These are phyloP conservation scores for Calonectria fujianensis DNA, from an alignment of 2,329 filamentous ascomycete genomes.

Conservation along the genomic window DNA sequence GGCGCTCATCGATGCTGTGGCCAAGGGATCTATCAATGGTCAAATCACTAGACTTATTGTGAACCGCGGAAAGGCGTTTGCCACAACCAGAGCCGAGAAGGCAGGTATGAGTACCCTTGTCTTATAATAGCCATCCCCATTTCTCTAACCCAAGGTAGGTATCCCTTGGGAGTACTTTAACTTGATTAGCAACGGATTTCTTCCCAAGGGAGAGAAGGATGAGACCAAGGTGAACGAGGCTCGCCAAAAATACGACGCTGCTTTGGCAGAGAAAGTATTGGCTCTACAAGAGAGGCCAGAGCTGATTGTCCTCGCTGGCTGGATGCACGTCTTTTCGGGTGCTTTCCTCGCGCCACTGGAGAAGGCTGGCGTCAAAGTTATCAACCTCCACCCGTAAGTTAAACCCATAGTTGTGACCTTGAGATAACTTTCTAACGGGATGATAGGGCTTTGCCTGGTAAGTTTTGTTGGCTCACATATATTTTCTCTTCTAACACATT, in stretches of 20 bases:
- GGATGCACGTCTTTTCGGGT: slow-evolving; percentile 88
- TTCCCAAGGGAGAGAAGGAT: slow-evolving; percentile 75
- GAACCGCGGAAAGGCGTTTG: slow-evolving; percentile 69
- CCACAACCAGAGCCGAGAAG: slow-evolving; percentile 65
- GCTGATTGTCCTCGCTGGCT: slow-evolving; percentile 87
- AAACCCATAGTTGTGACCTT: background rate
- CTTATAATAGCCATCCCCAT: background rate
- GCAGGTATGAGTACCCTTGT: slow-evolving; percentile 55
- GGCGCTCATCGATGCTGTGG: slow-evolving; percentile 76
- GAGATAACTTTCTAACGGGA: background rate
- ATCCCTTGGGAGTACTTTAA: slow-evolving; percentile 88
- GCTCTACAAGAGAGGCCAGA: slow-evolving; percentile 74
- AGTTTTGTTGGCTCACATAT: slow-evolving; percentile 47
- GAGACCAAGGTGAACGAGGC: slow-evolving; percentile 72
- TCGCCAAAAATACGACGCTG: slow-evolving; percentile 84
- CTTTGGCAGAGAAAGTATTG: slow-evolving; percentile 81
- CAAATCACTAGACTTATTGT: slow-evolving; percentile 68
- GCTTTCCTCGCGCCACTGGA: slow-evolving; percentile 82
- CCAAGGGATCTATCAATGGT: slow-evolving; percentile 63
- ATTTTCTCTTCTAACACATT: background rate
- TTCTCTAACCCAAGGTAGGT: slow-evolving; percentile 20
- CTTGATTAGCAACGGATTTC: slow-evolving; percentile 82
- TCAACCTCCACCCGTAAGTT: slow-evolving; percentile 83
- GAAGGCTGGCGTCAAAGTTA: slow-evolving; percentile 78
- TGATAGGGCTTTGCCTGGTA: slow-evolving; percentile 74